phyloP scores from a whole-genome alignment of 495 filamentous ascomycete species.

The Durotheca rogersii region DNA sequence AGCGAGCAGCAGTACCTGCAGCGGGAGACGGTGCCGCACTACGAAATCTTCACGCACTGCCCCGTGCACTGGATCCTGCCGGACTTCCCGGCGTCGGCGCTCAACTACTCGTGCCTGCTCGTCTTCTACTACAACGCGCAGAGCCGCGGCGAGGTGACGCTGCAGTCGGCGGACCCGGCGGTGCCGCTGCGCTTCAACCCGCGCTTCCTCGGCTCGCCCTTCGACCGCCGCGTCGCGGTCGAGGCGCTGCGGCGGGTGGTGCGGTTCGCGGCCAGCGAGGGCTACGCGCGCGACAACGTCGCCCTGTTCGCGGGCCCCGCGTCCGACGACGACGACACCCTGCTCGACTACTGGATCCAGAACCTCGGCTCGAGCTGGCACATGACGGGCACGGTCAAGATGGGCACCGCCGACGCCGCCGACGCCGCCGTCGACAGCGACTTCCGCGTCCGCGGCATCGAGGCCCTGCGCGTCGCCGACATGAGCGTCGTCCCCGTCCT shows the following conservation, averaged over 20 bases:
- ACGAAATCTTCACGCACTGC: constrained; percentile 40
- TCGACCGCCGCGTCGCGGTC: constrained; percentile 56
- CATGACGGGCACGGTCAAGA: constrained; percentile 62
- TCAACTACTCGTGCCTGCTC: constrained; percentile 37
- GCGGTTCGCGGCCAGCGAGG: constrained; percentile 45
- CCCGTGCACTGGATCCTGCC: constrained; percentile 50
- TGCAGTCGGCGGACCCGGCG: constrained; percentile 56
- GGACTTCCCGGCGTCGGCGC: constrained; percentile 26
- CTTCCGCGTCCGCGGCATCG: constrained; percentile 57
- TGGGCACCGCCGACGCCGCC: constrained; percentile 53
- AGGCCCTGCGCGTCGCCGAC: constrained; percentile 62
- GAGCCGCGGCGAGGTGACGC: constrained; percentile 50
- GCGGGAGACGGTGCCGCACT: constrained; percentile 47
- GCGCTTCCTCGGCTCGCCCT: constrained; percentile 55
- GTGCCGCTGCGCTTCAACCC: constrained; percentile 60
- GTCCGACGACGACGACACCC: constrained; percentile 57
- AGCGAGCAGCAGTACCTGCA: constrained; percentile 43
- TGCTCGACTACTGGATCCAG: constrained; percentile 50
- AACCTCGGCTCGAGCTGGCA: constrained; percentile 51
- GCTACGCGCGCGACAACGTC: constrained; percentile 50
- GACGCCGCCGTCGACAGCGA: constrained; percentile 56
- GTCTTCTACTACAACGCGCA: constrained; percentile 42
- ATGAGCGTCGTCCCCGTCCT: constrained; percentile 65
- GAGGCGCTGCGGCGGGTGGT: constrained; percentile 53
- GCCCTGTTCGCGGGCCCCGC: constrained; percentile 44